Evolutionary conservation across 208 protist genomes (phyloP).

Genomic region (Trypanosoma melophagium): DNA sequence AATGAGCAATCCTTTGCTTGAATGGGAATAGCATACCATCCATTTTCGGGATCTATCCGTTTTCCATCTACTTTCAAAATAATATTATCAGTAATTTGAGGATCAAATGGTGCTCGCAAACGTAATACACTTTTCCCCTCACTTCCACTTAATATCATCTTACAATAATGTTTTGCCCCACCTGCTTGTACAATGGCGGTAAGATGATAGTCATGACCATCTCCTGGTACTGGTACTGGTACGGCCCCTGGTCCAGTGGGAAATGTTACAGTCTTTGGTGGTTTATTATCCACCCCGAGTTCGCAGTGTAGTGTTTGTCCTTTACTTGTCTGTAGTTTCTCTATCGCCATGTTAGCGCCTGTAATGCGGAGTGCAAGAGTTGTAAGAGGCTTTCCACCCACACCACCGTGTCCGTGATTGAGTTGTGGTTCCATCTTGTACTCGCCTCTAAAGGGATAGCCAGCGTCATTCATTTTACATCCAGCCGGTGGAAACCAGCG

Average conservation of each 20-base stretch:
- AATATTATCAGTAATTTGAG: constrained; percentile 32
- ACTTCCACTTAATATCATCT: constrained; percentile 69
- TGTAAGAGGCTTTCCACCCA: constrained; percentile 36
- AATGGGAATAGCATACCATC: constrained; percentile 71
- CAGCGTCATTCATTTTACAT: constrained; percentile 85
- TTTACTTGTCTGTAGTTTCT: constrained; percentile 56
- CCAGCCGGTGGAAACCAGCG: constrained; percentile 46
- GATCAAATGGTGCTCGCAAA: constrained; percentile 49
- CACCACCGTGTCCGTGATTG: constrained; percentile 83
- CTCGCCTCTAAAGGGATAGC: constrained; percentile 80
- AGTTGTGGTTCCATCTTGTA: constrained; percentile 59
- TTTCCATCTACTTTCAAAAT: constrained; percentile 59
- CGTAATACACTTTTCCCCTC: constrained; percentile 55
- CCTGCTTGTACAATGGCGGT: constrained; percentile 50
- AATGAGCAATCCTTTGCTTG: constrained; percentile 60
- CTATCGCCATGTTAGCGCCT: constrained; percentile 74
- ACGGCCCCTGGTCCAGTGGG: constrained; percentile 29
- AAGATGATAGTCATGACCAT: constrained; percentile 76
- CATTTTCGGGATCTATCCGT: constrained; percentile 39
- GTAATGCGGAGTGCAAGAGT: constrained; percentile 62
- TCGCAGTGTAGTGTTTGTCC: constrained; percentile 63
- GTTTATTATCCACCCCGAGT: constrained; percentile 58
- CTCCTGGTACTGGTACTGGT: constrained; percentile 65
- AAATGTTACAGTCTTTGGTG: constrained; percentile 47
- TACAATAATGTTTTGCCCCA: constrained; percentile 54